These are phyloP conservation scores for Spergularia marina DNA, from an alignment of 148 eudicot species.

Conservation along the genomic window DNA sequence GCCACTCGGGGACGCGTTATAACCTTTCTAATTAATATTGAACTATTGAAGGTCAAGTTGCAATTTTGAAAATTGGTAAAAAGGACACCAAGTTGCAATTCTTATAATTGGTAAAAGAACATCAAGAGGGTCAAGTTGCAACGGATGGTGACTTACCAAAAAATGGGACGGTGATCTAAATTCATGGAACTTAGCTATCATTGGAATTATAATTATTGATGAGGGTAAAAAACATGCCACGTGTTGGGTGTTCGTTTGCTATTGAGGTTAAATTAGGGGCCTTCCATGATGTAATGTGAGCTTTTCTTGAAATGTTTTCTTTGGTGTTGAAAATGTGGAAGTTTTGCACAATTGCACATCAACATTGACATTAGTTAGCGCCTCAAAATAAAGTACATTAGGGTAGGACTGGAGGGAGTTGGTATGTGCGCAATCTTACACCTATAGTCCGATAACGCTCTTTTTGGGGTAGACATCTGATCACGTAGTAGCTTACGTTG, in stretches of 20 bases:
- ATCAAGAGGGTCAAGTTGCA: constrained; percentile 26
- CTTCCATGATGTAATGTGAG: not conserved
- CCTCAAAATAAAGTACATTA: too few species aligned
- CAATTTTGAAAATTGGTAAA: too few species aligned
- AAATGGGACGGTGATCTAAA: constrained; percentile 25
- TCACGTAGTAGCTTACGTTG: too few species aligned
- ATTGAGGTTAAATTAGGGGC: not conserved
- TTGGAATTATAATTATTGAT: constrained; percentile 9
- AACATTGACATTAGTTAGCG: too few species aligned
- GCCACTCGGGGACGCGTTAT: too few species aligned
- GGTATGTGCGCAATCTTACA: too few species aligned
- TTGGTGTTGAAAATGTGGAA: not conserved
- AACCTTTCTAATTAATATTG: too few species aligned
- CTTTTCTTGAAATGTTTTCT: not conserved
- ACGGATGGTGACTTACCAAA: constrained; percentile 10
- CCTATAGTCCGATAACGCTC: too few species aligned
- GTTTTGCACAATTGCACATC: not conserved
- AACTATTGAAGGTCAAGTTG: too few species aligned
- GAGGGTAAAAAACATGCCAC: constrained; percentile 10
- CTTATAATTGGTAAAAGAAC: constrained; percentile 1
- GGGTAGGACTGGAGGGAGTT: too few species aligned
- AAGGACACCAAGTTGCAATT: constrained; percentile 1
- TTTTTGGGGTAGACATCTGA: too few species aligned
- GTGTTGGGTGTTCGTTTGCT: not conserved
- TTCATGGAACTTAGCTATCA: constrained; percentile 12